A percentile compares a stretch with the other conserved stretches of the same genome.
Evolutionary conservation across 2,329 filamentous ascomycete genomes (phyloP).

Genomic region (Aureobasidium melanogenum): DNA sequence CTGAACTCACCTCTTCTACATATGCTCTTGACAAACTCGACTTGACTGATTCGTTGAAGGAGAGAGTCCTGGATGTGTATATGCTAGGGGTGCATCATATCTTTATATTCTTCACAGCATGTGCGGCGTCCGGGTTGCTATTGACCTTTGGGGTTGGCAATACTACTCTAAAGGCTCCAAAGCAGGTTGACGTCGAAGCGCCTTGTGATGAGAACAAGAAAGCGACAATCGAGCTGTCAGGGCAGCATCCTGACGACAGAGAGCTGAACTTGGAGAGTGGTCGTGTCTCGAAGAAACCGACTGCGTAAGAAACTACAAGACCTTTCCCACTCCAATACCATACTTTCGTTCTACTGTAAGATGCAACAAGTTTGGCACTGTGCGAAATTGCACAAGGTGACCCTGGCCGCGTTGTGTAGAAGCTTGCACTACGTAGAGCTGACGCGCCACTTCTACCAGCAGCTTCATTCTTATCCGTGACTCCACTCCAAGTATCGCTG

Average conservation of each 20-base stretch:
- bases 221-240: background rate
- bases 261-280: background rate
- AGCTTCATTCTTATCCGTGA: background rate
- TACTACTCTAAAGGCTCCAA: background rate
- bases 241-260: background rate
- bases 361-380: too few relatives aligned
- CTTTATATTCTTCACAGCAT: background rate
- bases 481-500: too few relatives aligned
- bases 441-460: background rate
- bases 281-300: background rate
- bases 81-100: background rate
- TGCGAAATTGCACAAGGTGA: background rate
- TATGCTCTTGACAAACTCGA: conserved; percentile 10
- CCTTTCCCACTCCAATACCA: too few relatives aligned
- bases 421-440: background rate
- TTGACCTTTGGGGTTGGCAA: background rate
- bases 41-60: conserved; percentile 11
- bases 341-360: too few relatives aligned
- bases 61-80: background rate
- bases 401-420: background rate
- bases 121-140: background rate
- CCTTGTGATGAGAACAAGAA: background rate
- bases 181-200: background rate
- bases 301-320: background rate
- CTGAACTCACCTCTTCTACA: conserved; percentile 14